phyloP scores from a whole-genome alignment of 805 yeast genomes.

The Starmera dryadoides region DNA sequence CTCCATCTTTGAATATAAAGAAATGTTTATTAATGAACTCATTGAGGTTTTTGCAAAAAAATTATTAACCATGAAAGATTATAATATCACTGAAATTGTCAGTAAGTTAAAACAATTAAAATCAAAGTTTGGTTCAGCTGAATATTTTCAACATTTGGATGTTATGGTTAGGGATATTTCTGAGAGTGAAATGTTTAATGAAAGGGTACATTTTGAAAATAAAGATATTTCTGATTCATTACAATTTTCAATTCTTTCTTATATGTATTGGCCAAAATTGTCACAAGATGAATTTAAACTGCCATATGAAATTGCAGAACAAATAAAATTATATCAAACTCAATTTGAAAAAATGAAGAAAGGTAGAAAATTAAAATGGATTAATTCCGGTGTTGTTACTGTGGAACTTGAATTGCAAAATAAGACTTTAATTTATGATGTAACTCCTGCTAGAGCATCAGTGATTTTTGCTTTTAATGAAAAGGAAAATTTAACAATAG shows the following conservation, averaged over 20 bases:
- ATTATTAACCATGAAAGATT: constrained; percentile 32
- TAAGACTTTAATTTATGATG: constrained; percentile 33
- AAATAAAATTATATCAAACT: constrained; percentile 36
- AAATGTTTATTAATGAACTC: constrained; percentile 58
- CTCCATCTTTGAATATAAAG: constrained; percentile 66
- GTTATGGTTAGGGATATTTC: constrained; percentile 76
- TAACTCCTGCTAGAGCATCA: constrained; percentile 64
- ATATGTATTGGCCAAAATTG: constrained; percentile 69
- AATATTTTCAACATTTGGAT: constrained; percentile 55
- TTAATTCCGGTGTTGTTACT: constrained; percentile 55
- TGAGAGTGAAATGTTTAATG: constrained; percentile 44
- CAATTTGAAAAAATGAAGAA: constrained; percentile 37
- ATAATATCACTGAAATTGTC: constrained; percentile 31
- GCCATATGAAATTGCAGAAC: constrained; percentile 37
- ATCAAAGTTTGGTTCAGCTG: constrained; percentile 56
- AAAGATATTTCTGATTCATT: constrained; percentile 21
- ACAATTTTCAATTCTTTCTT: constrained; percentile 62
- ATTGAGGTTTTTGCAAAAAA: constrained; percentile 50
- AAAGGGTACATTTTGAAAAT: constrained; percentile 23
- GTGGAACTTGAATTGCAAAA: constrained; percentile 52
- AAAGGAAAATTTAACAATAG: constrained; percentile 20
- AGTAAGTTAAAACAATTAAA: constrained; percentile 47
- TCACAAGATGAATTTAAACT: constrained; percentile 24
- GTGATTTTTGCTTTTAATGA: constrained; percentile 44
- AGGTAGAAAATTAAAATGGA: constrained; percentile 52